These are phyloP conservation scores for Pseudocercospora pini-densiflorae DNA, from an alignment of 2,329 filamentous ascomycete genomes.

Conservation along the genomic window DNA sequence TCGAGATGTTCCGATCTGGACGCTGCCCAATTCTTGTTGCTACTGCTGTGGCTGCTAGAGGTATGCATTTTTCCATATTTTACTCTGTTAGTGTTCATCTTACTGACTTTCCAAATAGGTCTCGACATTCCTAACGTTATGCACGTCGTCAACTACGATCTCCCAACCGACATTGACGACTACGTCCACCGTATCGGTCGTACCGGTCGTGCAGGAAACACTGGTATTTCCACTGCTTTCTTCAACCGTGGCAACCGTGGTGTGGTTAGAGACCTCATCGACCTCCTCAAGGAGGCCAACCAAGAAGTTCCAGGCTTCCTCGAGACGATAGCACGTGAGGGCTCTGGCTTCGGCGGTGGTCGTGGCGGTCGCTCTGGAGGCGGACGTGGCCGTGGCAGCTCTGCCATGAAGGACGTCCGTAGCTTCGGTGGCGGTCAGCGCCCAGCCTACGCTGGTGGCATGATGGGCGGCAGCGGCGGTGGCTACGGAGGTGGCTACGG, in stretches of 20 bases:
- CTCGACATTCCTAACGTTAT: conserved; percentile 96
- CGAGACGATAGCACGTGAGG: conserved; percentile 96
- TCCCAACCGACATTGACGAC: conserved; percentile 98
- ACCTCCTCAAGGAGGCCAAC: conserved; percentile 98
- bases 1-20: conserved; percentile 96
- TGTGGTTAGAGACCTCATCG: conserved; percentile 93
- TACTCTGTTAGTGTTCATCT: no score
- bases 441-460: conserved; percentile 67
- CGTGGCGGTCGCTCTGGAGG: conserved; percentile 63
- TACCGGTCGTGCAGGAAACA: conserved; percentile 99
- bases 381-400: conserved; percentile 71
- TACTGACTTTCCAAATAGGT: no score
- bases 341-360: conserved; percentile 77
- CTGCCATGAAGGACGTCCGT: conserved; percentile 86
- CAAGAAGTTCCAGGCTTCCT: conserved; percentile 94
- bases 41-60: conserved; percentile 88
- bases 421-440: conserved; percentile 50
- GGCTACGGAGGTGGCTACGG: conserved; percentile 51
- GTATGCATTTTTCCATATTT: conserved; percentile 20
- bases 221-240: conserved; percentile 96
- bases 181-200: conserved; percentile 99
- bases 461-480: conserved; percentile 56
- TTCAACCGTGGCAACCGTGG: conserved; percentile 99
- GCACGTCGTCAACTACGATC: conserved; percentile 98
- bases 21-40: conserved; percentile 96